These are phyloP conservation scores for Colletotrichum higginsianum DNA, from an alignment of 2,329 filamentous ascomycete species.

Conservation along the genomic window DNA sequence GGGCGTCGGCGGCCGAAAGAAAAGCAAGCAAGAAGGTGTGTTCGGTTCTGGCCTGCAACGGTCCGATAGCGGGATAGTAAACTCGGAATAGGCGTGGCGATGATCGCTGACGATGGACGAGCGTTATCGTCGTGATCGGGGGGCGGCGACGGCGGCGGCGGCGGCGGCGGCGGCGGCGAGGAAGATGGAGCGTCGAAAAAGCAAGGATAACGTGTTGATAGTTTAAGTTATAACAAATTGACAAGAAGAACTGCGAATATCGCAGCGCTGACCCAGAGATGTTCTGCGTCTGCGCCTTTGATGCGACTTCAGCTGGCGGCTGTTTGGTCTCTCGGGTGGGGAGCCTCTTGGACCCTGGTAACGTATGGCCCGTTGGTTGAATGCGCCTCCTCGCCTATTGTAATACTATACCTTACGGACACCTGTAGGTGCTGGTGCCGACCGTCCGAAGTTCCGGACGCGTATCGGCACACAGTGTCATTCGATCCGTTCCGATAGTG, in stretches of 20 bases:
- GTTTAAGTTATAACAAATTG: neutral
- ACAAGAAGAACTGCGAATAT: neutral
- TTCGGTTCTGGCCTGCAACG: neutral
- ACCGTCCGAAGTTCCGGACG: constrained; percentile 20
- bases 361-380: neutral
- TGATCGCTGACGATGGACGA: constrained; percentile 8
- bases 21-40: neutral
- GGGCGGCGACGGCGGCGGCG: neutral
- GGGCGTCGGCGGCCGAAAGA: constrained; percentile 23
- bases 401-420: no score
- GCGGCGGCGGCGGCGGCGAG: constrained; percentile 7
- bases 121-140: neutral
- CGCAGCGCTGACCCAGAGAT: neutral
- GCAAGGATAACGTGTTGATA: neutral
- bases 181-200: neutral
- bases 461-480: constrained; percentile 32
- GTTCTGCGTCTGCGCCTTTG: neutral
- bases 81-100: constrained; percentile 1
- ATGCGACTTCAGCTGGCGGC: neutral
- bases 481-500: neutral
- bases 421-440: neutral
- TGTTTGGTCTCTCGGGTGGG: neutral
- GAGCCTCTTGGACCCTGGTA: neutral
- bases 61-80: neutral
- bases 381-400: neutral